Evolutionary conservation across 768 basidiomycete species (phyloP), one percentile per base, ranked within the genome.

Genomic region (Mycena rebaudengoi): DNA sequence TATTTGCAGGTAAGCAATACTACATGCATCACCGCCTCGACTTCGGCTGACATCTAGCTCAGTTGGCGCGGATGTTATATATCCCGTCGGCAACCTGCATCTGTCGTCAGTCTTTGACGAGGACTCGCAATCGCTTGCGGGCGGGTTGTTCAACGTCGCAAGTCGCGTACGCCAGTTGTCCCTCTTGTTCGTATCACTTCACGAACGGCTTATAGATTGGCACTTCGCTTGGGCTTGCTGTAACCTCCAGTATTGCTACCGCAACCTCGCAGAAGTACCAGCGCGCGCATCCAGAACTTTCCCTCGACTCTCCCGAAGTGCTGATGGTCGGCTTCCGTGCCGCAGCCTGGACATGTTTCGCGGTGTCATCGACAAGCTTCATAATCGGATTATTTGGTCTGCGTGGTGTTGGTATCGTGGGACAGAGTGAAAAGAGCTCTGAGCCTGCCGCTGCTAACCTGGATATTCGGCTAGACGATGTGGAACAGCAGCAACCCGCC

Each of bases 111-210:
- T 70, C 16, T 76, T 78, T 56, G 72, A 72, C 43, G 67, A 70
- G 14, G 70, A 75, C 57, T 77, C 76, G 18, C 77, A 78, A 67
- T 71, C 75, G 7, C 68, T 78, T 23, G 76, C 77, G 0, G 77
- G 76, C 3, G 73, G 76, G 4, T 64, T 78, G 39, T 78, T 78
- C 69, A 76, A 71, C 55, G 75, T 78, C 26, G 72, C 75, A 7
- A 75, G 71, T 11, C 65, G 77, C 20, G 74, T 76, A 6, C 39
- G 39, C n/a, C n/a, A n/a, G 16, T 10, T 10, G 11, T 7, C 26
- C 21, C 41, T 16, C 23, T 45, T 23, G 23, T 10, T n/a, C 2
- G n/a, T 30, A 44, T 2, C 21, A 16, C 3, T 13, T 26, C 35
- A 4, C 28, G n/a, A n/a, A n/a, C n/a, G 45, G 28, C 41, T 49